A percentile compares a stretch with the other conserved stretches of the same genome.
Evolutionary conservation across 73 alveolate genomes (phyloP).

Genomic region (Symbiodinium pilosum): DNA sequence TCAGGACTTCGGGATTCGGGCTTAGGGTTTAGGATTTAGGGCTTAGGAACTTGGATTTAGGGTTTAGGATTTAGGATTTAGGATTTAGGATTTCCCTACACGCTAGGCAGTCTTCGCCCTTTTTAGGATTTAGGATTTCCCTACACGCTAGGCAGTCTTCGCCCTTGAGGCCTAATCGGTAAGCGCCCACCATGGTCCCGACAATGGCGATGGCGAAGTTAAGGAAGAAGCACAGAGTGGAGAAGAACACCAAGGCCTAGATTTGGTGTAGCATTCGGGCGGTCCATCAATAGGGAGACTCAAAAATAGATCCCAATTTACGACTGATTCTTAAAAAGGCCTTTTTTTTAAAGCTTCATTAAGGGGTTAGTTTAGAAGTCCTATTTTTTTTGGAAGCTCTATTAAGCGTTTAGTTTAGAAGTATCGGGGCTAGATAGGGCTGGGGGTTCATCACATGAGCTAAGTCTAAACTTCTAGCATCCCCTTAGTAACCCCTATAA

Average conservation of each 20-base stretch:
- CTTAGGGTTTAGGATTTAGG: background rate
- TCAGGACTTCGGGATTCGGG: background rate
- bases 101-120: background rate
- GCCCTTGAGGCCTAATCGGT: constrained; percentile 29
- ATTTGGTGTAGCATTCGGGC: too few species aligned
- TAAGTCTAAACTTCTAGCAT: too few species aligned
- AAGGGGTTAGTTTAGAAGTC: background rate
- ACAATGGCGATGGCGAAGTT: constrained; percentile 65
- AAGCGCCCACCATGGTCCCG: constrained; percentile 79
- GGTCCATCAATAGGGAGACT: too few species aligned
- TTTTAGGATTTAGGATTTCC: too few species aligned
- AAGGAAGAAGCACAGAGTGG: constrained; percentile 70
- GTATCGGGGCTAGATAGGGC: too few species aligned
- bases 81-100: background rate
- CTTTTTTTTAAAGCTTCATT: background rate
- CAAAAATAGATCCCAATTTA: too few species aligned
- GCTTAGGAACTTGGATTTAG: background rate
- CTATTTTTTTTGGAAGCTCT: too few species aligned
- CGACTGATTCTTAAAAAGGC: too few species aligned
- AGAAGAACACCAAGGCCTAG: constrained; percentile 54
- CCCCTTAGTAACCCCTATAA: too few species aligned
- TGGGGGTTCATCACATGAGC: too few species aligned
- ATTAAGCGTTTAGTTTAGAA: too few species aligned
- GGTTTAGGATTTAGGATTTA: background rate
- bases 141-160: too few species aligned